These are phyloP conservation scores for Lycium ferocissimum DNA, from an alignment of 257 asterid genomes.

Conservation along the genomic window DNA sequence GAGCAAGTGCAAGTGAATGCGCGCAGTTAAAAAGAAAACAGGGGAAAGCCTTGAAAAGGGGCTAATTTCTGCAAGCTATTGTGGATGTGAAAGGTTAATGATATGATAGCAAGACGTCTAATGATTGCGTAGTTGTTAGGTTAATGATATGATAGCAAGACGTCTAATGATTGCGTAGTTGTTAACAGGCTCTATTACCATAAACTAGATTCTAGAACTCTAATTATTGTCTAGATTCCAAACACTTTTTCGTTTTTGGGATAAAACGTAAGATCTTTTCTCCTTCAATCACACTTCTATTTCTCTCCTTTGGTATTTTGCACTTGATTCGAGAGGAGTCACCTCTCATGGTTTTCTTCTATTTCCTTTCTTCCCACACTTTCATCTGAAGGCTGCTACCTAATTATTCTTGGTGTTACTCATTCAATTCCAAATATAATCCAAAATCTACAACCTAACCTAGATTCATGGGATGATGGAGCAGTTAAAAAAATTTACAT, in stretches of 20 bases:
- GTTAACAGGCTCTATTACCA: not conserved
- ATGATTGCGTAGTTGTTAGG: not conserved
- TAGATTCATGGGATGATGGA: slow-evolving; percentile 4
- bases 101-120: not conserved
- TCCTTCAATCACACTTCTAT: not conserved
- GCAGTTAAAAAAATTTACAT: not conserved
- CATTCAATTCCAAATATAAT: not conserved
- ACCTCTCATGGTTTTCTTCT: not conserved
- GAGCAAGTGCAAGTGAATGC: slow-evolving; percentile 22
- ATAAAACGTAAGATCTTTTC: not conserved
- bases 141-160: slow-evolving; percentile 7
- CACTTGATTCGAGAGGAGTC: slow-evolving; percentile 23
- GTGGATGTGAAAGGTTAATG: not conserved
- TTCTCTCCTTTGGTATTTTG: not conserved
- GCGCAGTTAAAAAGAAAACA: not conserved
- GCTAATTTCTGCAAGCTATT: not conserved
- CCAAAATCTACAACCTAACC: not conserved
- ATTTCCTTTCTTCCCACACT: not conserved
- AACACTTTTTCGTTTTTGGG: not conserved
- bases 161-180: not conserved
- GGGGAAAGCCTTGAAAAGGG: slow-evolving; percentile 20
- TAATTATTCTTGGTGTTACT: not conserved
- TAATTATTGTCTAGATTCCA: slow-evolving; percentile 14
- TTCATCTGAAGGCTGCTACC: not conserved
- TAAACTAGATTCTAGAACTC: slow-evolving; percentile 19